These are phyloP conservation scores for Candida ortonii DNA, from an alignment of 805 yeast species.

Conservation along the genomic window DNA sequence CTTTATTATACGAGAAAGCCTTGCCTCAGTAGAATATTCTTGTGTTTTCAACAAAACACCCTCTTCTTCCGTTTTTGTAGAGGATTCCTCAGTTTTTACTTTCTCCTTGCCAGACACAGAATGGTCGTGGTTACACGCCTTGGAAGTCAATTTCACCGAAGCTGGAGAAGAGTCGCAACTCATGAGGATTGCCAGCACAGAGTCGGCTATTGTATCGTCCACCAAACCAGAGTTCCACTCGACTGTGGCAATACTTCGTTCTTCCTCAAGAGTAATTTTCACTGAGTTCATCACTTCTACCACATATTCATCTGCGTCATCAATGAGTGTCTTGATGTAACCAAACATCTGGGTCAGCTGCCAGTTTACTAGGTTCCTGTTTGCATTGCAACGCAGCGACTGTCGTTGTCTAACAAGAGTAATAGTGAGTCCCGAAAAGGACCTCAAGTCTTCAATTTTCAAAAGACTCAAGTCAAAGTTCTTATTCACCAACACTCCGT, in stretches of 20 bases:
- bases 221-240: slow-evolving; percentile 90
- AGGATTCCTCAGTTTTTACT: slow-evolving; percentile 14
- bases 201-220: slow-evolving; percentile 92
- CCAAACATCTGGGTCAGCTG: slow-evolving; percentile 97
- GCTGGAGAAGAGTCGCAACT: slow-evolving; percentile 95
- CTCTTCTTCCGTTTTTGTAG: slow-evolving; percentile 1
- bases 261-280: slow-evolving; percentile 44
- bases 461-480: slow-evolving; percentile 84
- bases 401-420: slow-evolving; percentile 83
- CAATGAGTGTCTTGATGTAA: slow-evolving; percentile 59
- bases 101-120: slow-evolving; percentile 17
- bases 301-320: slow-evolving; percentile 48
- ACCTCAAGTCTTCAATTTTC: slow-evolving; percentile 83
- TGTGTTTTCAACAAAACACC: not conserved
- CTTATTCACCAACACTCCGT: slow-evolving; percentile 87
- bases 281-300: slow-evolving; percentile 65
- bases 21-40: slow-evolving; percentile 33
- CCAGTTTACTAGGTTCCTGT: slow-evolving; percentile 77
- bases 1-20: slow-evolving; percentile 54
- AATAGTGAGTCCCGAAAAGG: slow-evolving; percentile 81
- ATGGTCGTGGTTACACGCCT: slow-evolving; percentile 39
- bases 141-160: slow-evolving; percentile 82
- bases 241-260: slow-evolving; percentile 52
- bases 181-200: slow-evolving; percentile 83
- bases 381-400: slow-evolving; percentile 73